Percentiles rank a stretch among this genome's conserved stretches.
phyloP scores from a whole-genome alignment of 345 rosid genomes.

The Durio zibethinus region DNA sequence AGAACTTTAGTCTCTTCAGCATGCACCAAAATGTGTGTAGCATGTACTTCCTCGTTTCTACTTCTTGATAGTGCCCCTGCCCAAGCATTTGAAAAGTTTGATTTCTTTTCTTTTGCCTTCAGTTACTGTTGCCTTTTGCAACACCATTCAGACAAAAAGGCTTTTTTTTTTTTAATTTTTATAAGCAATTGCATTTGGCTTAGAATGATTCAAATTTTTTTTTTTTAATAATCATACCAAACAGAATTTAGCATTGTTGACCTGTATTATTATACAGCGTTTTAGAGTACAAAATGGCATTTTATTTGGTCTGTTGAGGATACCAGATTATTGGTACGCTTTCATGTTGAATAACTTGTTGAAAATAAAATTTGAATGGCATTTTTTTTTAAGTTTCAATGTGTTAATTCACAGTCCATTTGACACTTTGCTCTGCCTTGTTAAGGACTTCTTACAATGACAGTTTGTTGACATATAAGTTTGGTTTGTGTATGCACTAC shows the following conservation, averaged over 20 bases:
- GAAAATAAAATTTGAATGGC: background rate
- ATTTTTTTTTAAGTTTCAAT: background rate
- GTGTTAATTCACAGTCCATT: background rate
- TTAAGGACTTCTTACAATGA: background rate
- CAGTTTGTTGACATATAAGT: background rate
- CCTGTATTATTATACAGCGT: background rate
- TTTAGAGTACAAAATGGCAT: background rate
- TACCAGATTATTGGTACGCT: background rate
- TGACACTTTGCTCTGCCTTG: background rate
- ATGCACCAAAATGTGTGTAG: background rate
- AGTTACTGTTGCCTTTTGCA: background rate
- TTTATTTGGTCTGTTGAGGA: background rate
- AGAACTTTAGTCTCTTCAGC: background rate
- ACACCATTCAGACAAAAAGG: background rate
- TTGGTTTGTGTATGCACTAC: conserved; percentile 45
- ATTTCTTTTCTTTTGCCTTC: background rate
- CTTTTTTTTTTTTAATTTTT: background rate
- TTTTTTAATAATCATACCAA: background rate
- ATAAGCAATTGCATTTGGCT: background rate
- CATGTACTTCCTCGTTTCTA: background rate
- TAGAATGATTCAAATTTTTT: background rate
- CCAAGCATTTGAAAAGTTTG: background rate
- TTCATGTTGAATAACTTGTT: background rate
- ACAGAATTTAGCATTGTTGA: background rate
- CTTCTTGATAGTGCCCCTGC: background rate